A percentile compares a stretch with the other conserved stretches of the same genome.
Conservation (phyloP, 2,329 filamentous ascomycete species). For the Aspergillus pseudonomiae region DNA sequence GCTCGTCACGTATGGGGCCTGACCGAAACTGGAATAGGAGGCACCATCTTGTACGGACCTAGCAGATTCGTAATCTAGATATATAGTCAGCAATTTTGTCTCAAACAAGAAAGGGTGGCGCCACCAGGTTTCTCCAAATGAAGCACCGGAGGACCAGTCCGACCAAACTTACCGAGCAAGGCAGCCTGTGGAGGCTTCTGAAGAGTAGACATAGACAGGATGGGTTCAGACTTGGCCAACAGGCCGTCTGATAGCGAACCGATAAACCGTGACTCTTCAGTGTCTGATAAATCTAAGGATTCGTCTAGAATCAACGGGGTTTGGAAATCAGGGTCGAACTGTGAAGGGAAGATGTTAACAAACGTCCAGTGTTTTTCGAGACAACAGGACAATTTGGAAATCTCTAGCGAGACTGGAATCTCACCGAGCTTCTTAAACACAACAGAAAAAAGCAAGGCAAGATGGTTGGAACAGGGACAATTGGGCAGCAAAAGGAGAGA, state of each 20-base stretch:
- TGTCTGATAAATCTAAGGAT: conserved; percentile 49
- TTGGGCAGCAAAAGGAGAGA: conserved; percentile 31
- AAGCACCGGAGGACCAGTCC: not conserved
- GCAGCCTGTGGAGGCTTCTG: conserved; percentile 74
- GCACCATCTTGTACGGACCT: conserved; percentile 43
- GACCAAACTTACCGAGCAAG: conserved; percentile 72
- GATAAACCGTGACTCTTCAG: conserved; percentile 49
- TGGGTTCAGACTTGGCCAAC: conserved; percentile 60
- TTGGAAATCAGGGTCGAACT: conserved; percentile 50
- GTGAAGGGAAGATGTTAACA: conserved; percentile 20
- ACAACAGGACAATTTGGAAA: conserved; percentile 2
- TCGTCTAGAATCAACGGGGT: conserved; percentile 53
- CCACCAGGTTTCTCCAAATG: not conserved
- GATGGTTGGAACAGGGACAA: conserved; percentile 5
- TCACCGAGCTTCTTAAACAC: conserved; percentile 20
- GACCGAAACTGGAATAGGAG: conserved; percentile 45
- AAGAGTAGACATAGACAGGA: conserved; percentile 81
- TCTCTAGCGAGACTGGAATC: conserved; percentile 23
- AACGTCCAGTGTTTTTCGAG: conserved; percentile 13
- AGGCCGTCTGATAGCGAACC: conserved; percentile 54
- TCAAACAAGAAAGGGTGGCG: not conserved
- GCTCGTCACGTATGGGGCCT: conserved; percentile 41
- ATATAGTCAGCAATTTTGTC: conserved; percentile 10
- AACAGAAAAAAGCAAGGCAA: conserved; percentile 2
- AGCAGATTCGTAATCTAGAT: conserved; percentile 41